Evolutionary conservation across 2,329 filamentous ascomycete species (phyloP).

Genomic region (Cercospora janseana): DNA sequence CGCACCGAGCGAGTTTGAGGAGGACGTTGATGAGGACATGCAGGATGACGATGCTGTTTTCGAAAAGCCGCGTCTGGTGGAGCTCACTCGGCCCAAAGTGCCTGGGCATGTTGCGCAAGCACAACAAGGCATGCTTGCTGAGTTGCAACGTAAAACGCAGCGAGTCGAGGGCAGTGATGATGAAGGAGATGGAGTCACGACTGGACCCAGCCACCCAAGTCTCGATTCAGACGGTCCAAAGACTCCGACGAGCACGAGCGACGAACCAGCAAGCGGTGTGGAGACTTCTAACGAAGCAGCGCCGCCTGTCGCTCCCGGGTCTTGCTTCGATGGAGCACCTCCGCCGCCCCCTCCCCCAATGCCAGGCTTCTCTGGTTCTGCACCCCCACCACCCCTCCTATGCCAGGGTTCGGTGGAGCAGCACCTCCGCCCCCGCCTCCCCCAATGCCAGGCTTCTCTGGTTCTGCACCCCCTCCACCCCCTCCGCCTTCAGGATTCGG

Average conservation of each 20-base stretch:
- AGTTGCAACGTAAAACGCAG: slow-evolving; percentile 75
- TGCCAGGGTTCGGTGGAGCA: slow-evolving; percentile 48
- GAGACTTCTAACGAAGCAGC: no score
- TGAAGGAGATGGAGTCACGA: slow-evolving; percentile 68
- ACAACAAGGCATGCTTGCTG: slow-evolving; percentile 58
- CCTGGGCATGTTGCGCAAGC: slow-evolving; percentile 56
- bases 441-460: slow-evolving; percentile 44
- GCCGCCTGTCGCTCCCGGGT: slow-evolving; percentile 41
- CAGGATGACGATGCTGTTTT: slow-evolving; percentile 64
- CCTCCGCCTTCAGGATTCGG: slow-evolving; percentile 53
- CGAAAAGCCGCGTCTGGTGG: slow-evolving; percentile 75
- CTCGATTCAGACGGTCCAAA: slow-evolving; percentile 68
- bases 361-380: slow-evolving; percentile 45
- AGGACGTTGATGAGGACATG: slow-evolving; percentile 39
- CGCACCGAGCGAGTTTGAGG: slow-evolving; percentile 27
- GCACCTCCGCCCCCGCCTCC: slow-evolving; percentile 44
- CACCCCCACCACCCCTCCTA: slow-evolving; percentile 44
- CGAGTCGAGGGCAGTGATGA: slow-evolving; percentile 71
- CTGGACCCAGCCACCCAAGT: slow-evolving; percentile 72
- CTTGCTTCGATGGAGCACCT: slow-evolving; percentile 43
- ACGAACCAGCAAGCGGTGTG: background rate
- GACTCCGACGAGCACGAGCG: slow-evolving; percentile 57
- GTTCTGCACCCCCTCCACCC: slow-evolving; percentile 45
- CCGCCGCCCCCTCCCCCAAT: slow-evolving; percentile 47
- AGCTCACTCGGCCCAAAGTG: slow-evolving; percentile 71